Evolutionary conservation across 2,329 filamentous ascomycete genomes (phyloP).

Genomic region (Pseudogymnoascus sp.): DNA sequence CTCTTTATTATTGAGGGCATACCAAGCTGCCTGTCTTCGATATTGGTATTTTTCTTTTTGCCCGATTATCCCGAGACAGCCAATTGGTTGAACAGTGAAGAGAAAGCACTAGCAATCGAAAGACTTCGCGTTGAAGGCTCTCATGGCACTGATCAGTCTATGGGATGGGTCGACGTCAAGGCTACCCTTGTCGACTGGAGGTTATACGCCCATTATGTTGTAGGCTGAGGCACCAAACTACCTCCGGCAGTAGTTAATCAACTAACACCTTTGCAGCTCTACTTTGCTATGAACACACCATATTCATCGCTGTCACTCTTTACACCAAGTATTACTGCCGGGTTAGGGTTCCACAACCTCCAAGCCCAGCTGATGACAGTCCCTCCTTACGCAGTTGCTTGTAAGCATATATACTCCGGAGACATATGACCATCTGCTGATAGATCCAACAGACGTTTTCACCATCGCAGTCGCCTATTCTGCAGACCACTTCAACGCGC

Average conservation of each 20-base stretch:
- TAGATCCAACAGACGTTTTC: constrained; percentile 28
- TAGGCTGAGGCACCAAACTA: too few species aligned
- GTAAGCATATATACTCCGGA: constrained; percentile 23
- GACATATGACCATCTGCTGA: too few species aligned
- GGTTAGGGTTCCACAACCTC: constrained; percentile 45
- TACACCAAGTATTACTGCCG: constrained; percentile 56
- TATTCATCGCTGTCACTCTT: too few species aligned
- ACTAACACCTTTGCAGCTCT: too few species aligned
- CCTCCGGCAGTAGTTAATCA: too few species aligned
- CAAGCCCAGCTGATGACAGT: constrained; percentile 58
- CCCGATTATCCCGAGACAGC: constrained; percentile 42
- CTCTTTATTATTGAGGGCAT: constrained; percentile 24
- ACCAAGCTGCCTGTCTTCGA: constrained; percentile 25
- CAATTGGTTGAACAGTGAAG: constrained; percentile 35
- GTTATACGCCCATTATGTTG: too few species aligned
- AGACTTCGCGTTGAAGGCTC: constrained; percentile 37
- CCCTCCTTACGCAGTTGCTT: constrained; percentile 55
- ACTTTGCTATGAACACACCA: too few species aligned
- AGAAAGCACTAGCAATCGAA: constrained; percentile 34
- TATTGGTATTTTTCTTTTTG: constrained; percentile 37
- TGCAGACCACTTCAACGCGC: constrained; percentile 53
- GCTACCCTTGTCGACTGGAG: too few species aligned
- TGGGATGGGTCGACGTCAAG: constrained; percentile 5
- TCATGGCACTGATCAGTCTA: constrained; percentile 37
- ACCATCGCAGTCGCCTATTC: constrained; percentile 47